Conservation (phyloP, 1,284 basidiomycete species). For the Moesziomyces antarcticus region DNA sequence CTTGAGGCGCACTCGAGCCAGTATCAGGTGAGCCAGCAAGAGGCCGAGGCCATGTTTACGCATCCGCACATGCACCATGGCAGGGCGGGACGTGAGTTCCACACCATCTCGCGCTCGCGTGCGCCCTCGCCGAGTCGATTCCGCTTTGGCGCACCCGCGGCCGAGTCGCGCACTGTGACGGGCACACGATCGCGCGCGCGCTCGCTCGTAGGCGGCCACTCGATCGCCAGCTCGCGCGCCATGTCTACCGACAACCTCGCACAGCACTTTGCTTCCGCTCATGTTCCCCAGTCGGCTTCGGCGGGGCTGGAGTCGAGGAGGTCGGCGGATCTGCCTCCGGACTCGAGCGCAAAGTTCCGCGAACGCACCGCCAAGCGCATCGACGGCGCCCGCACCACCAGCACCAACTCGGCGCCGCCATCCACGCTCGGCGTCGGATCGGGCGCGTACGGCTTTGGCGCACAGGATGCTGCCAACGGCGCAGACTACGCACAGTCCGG, state of each 20-base stretch:
- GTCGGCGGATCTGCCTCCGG: constrained; percentile 50
- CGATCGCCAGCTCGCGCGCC: constrained; percentile 34
- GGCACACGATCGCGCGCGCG: constrained; percentile 57
- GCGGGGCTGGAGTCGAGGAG: constrained; percentile 20
- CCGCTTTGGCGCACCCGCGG: constrained; percentile 31
- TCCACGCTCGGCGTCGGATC: constrained; percentile 6
- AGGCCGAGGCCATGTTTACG: constrained; percentile 41
- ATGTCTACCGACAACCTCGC: constrained; percentile 54
- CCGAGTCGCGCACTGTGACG: constrained; percentile 30
- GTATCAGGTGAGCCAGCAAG: constrained; percentile 36
- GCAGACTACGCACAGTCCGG: constrained; percentile 6
- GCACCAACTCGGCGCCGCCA: constrained; percentile 52
- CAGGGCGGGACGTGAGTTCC: constrained; percentile 28
- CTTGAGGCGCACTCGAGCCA: constrained; percentile 13
- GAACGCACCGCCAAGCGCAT: constrained; percentile 37
- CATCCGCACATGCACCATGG: constrained; percentile 23
- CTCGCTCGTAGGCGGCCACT: constrained; percentile 45
- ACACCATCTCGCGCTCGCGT: constrained; percentile 59
- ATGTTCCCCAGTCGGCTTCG: constrained; percentile 1
- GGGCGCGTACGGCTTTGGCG: constrained; percentile 4
- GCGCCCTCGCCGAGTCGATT: constrained; percentile 55
- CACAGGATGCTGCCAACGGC: neutral
- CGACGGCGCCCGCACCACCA: constrained; percentile 38
- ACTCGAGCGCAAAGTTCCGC: constrained; percentile 55
- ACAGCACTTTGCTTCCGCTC: constrained; percentile 32